phyloP scores from a whole-genome alignment of 768 basidiomycete species.

The Russula compacta region DNA sequence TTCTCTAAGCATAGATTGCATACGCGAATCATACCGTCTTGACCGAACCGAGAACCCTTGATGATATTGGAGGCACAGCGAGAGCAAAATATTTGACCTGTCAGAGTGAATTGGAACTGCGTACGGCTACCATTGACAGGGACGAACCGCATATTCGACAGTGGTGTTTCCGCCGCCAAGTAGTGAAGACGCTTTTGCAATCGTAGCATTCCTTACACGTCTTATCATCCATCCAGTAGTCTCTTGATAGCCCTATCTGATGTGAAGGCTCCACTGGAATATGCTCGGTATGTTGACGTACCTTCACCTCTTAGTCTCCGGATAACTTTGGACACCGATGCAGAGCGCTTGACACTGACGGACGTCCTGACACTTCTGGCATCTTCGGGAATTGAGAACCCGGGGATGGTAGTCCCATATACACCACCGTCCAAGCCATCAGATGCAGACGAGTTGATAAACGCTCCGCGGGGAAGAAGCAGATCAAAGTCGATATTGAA shows the following conservation, averaged over 20 bases:
- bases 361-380: constrained; percentile 77
- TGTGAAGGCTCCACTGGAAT: background rate
- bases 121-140: background rate
- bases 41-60: constrained; percentile 86
- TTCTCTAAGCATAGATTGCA: constrained; percentile 95
- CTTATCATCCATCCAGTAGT: constrained; percentile 99
- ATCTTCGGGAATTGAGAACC: constrained; percentile 89
- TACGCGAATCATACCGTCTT: constrained; percentile 90
- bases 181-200: constrained; percentile 88
- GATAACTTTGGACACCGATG: constrained; percentile 87
- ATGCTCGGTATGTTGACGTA: constrained; percentile 23
- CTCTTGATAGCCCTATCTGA: constrained; percentile 66
- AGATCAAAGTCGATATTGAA: constrained; percentile 58
- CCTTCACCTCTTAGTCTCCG: constrained; percentile 88
- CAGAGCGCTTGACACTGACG: constrained; percentile 60
- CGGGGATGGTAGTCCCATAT: constrained; percentile 76
- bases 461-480: constrained; percentile 43
- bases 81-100: constrained; percentile 96
- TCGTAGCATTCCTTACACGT: constrained; percentile 94
- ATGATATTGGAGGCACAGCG: constrained; percentile 96
- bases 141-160: constrained; percentile 88
- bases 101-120: background rate
- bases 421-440: constrained; percentile 49
- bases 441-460: constrained; percentile 42
- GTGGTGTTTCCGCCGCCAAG: constrained; percentile 94